phyloP scores from a whole-genome alignment of 1,284 basidiomycete genomes.

The Puccinia polysora region DNA sequence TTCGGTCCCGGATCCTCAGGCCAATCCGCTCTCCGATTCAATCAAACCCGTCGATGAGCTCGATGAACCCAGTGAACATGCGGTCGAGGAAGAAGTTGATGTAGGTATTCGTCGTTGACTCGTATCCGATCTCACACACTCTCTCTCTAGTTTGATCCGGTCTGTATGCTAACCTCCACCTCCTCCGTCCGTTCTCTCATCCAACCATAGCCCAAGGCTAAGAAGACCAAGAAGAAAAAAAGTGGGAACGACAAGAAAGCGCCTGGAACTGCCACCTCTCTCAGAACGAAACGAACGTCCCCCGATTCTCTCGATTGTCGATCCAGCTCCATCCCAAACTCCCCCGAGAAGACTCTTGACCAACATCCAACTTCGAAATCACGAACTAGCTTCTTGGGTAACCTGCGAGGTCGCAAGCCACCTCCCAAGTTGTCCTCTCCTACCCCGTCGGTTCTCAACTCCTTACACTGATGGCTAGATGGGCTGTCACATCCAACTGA shows the following conservation, averaged over 20 bases:
- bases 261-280: slow-evolving; percentile 5
- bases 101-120: background rate
- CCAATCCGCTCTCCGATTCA: background rate
- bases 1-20: background rate
- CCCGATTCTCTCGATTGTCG: background rate
- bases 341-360: background rate
- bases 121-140: background rate
- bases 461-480: background rate
- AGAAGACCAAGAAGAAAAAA: slow-evolving; percentile 17
- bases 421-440: slow-evolving; percentile 17
- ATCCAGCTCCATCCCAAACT: background rate
- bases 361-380: slow-evolving; percentile 1
- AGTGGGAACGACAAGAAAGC: background rate
- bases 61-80: background rate
- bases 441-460: background rate
- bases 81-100: background rate
- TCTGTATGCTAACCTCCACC: background rate
- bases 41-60: background rate
- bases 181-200: background rate
- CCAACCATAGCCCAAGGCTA: background rate
- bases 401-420: slow-evolving; percentile 23
- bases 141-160: background rate
- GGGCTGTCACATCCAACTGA: too few species aligned
- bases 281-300: background rate
- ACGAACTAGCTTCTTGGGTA: slow-evolving; percentile 33